Percentiles rank a stretch among this genome's conserved stretches.
These are phyloP conservation scores for Plectosphaerella plurivora DNA, from an alignment of 2,329 filamentous ascomycete genomes.

Conservation along the genomic window DNA sequence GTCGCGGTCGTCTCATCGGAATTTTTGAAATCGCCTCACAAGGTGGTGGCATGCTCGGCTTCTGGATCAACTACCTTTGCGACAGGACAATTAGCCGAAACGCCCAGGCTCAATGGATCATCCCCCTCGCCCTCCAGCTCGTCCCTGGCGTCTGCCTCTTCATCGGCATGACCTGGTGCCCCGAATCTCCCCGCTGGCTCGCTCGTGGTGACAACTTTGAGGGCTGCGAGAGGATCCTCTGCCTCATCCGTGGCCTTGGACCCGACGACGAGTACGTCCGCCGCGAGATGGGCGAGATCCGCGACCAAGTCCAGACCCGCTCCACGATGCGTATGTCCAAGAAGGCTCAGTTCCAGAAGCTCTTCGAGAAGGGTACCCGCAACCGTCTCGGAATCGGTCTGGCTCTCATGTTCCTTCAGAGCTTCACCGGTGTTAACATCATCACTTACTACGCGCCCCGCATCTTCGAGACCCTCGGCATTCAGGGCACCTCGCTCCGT, in stretches of 20 bases:
- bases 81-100: conserved; percentile 11
- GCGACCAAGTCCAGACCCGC: conserved; percentile 48
- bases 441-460: conserved; percentile 52
- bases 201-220: conserved; percentile 29
- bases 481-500: conserved; percentile 23
- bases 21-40: conserved; percentile 47
- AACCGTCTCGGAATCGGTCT: conserved; percentile 44
- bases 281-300: conserved; percentile 53
- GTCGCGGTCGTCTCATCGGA: conserved; percentile 45
- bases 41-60: conserved; percentile 39
- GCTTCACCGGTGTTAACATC: conserved; percentile 47
- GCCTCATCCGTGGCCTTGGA: conserved; percentile 23
- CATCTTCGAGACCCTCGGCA: conserved; percentile 31
- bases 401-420: conserved; percentile 43
- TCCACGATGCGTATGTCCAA: conserved; percentile 22
- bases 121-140: conserved; percentile 37
- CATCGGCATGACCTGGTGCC: conserved; percentile 25
- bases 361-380: conserved; percentile 28
- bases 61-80: conserved; percentile 30
- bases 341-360: conserved; percentile 22
- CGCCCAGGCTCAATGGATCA: conserved; percentile 28
- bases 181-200: conserved; percentile 33
- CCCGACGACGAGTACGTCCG: conserved; percentile 15
- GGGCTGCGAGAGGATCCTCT: conserved; percentile 31
- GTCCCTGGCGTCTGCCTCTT: conserved; percentile 31